Conservation (phyloP, 1,284 basidiomycete genomes). For the Rhodotorula sp. region DNA sequence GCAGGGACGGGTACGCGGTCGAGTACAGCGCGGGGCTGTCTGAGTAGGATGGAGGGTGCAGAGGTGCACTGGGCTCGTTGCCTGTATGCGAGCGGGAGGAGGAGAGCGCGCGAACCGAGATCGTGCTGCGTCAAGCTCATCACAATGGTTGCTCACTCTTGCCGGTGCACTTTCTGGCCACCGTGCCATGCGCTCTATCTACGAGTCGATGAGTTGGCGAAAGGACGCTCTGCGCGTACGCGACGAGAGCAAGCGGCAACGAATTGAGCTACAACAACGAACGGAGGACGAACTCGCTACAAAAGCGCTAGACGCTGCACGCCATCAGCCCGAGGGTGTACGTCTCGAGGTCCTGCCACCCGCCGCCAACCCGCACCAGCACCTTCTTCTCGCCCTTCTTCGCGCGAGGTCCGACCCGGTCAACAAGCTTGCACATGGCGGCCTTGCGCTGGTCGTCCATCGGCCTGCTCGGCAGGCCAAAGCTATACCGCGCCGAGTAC, state of each 20-base stretch:
- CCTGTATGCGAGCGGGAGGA: too few relatives aligned
- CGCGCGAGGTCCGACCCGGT: slow-evolving; percentile 56
- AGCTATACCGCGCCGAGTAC: slow-evolving; percentile 76
- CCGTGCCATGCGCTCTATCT: too few relatives aligned
- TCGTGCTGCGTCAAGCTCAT: too few relatives aligned
- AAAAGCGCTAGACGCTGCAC: background rate
- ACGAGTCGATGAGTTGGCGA: too few relatives aligned
- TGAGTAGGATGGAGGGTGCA: background rate
- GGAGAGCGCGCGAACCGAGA: too few relatives aligned
- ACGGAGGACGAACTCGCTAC: too few relatives aligned
- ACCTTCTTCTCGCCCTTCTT: slow-evolving; percentile 69
- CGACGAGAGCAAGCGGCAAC: too few relatives aligned
- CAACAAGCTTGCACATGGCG: slow-evolving; percentile 76
- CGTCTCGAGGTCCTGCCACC: slow-evolving; percentile 81
- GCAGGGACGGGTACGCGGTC: background rate
- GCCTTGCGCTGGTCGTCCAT: slow-evolving; percentile 63
- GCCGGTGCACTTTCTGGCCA: too few relatives aligned
- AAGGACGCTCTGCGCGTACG: too few relatives aligned
- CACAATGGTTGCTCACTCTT: too few relatives aligned
- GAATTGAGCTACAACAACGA: background rate
- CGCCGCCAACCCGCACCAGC: slow-evolving; percentile 77
- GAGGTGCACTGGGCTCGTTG: too few relatives aligned
- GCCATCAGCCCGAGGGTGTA: slow-evolving; percentile 53
- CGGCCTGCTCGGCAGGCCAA: slow-evolving; percentile 56
- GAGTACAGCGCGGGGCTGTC: slow-evolving; percentile 6